Percentiles rank a stretch among this genome's conserved stretches.
Conservation (phyloP, 805 yeast species). For the Spathaspora passalidarum region DNA sequence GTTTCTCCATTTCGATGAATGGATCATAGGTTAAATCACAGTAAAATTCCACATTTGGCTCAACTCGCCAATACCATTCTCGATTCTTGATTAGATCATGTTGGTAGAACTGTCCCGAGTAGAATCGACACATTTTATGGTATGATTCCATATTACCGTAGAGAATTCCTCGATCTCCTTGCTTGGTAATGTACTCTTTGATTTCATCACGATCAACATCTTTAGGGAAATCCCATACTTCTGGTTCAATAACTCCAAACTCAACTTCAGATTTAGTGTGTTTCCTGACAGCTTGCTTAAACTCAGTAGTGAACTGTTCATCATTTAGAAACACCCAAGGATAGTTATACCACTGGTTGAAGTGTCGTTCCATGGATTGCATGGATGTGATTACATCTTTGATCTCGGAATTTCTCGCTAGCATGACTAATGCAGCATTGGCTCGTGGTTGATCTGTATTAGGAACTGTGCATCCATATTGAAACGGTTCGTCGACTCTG, state of each 20-base stretch:
- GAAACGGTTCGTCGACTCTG: slow-evolving; percentile 43
- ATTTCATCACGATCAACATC: slow-evolving; percentile 40
- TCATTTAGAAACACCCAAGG: slow-evolving; percentile 91
- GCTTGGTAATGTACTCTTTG: slow-evolving; percentile 59
- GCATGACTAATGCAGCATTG: slow-evolving; percentile 80
- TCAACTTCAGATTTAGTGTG: slow-evolving; percentile 60
- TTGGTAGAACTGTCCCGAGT: slow-evolving; percentile 76
- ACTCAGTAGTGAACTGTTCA: slow-evolving; percentile 65
- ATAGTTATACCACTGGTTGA: slow-evolving; percentile 90
- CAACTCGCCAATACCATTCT: slow-evolving; percentile 97
- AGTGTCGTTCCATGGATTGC: slow-evolving; percentile 76
- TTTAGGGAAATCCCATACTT: slow-evolving; percentile 66
- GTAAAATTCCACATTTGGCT: slow-evolving; percentile 85
- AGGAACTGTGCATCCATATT: slow-evolving; percentile 53
- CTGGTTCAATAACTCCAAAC: slow-evolving; percentile 63
- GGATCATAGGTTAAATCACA: slow-evolving; percentile 95
- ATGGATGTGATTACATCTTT: slow-evolving; percentile 75
- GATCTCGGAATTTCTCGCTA: slow-evolving; percentile 78
- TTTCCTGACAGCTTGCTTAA: slow-evolving; percentile 48
- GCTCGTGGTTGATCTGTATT: slow-evolving; percentile 45
- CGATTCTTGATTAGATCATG: slow-evolving; percentile 69
- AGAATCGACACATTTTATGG: slow-evolving; percentile 94
- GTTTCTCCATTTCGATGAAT: slow-evolving; percentile 70
- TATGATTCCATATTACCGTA: slow-evolving; percentile 82
- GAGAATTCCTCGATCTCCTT: slow-evolving; percentile 80